Evolutionary conservation across 768 basidiomycete species (phyloP).

Genomic region (Fomitopsis pulvina): DNA sequence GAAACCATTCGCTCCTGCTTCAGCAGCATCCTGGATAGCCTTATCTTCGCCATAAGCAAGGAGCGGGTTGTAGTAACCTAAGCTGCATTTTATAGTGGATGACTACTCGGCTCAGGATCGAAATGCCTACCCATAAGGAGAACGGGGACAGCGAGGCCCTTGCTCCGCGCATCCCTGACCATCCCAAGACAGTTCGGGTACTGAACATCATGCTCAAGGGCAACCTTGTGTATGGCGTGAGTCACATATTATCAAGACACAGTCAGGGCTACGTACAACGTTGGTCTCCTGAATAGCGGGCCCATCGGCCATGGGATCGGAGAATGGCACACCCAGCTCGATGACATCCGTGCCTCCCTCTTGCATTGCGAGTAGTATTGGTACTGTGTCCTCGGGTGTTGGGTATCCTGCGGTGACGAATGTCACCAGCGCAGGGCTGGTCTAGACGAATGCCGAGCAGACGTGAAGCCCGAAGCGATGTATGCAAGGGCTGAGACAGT

Average conservation of each 20-base stretch:
- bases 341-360: constrained; percentile 91
- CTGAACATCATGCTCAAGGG: constrained; percentile 74
- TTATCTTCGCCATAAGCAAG: constrained; percentile 94
- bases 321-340: constrained; percentile 93
- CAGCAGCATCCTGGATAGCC: constrained; percentile 82
- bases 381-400: constrained; percentile 68
- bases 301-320: constrained; percentile 95
- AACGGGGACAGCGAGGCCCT: constrained; percentile 81
- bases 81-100: not conserved
- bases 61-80: constrained; percentile 97
- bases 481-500: not conserved
- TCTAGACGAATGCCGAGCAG: not conserved
- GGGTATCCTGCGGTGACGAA: constrained; percentile 97
- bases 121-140: constrained; percentile 92
- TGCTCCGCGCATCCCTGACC: constrained; percentile 69
- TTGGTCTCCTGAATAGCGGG: constrained; percentile 91
- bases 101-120: no score
- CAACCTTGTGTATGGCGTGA: constrained; percentile 46
- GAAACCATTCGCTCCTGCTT: constrained; percentile 94
- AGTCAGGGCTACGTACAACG: constrained; percentile 48
- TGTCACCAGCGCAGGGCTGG: constrained; percentile 60
- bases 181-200: constrained; percentile 69
- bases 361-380: constrained; percentile 87
- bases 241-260: not conserved
- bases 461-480: constrained; percentile 2